Conservation (phyloP, 2,329 filamentous ascomycete genomes). For the Phaeosphaeria sp. region DNA sequence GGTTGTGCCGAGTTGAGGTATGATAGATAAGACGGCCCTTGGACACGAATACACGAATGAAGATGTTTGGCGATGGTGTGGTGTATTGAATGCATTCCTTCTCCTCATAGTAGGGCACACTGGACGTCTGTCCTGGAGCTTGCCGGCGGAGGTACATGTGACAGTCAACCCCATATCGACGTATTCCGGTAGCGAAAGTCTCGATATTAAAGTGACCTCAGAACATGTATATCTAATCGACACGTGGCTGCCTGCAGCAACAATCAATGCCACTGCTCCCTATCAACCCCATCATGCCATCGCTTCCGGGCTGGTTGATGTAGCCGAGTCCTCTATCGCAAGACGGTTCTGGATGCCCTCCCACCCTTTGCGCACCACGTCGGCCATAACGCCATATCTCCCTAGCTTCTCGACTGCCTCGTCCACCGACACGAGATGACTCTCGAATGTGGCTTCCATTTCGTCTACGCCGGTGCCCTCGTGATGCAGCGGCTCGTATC, state of each 20-base stretch:
- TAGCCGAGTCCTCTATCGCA: slow-evolving; percentile 29
- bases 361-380: slow-evolving; percentile 57
- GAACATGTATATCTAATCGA: not conserved
- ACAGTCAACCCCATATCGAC: not conserved
- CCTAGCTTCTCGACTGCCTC: slow-evolving; percentile 52
- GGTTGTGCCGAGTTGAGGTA: not conserved
- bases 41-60: not conserved
- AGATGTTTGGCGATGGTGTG: not conserved
- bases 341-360: slow-evolving; percentile 49
- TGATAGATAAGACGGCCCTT: not conserved
- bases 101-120: not conserved
- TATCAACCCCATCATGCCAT: slow-evolving; percentile 6
- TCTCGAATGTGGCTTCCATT: slow-evolving; percentile 55
- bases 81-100: not conserved
- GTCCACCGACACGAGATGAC: slow-evolving; percentile 50
- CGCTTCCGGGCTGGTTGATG: slow-evolving; percentile 29
- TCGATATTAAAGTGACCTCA: not conserved
- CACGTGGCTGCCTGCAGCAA: not conserved
- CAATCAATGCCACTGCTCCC: not conserved
- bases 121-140: not conserved
- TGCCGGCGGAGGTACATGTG: not conserved
- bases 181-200: not conserved
- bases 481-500: slow-evolving; percentile 55
- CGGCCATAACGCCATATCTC: slow-evolving; percentile 49
- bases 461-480: slow-evolving; percentile 57